A percentile compares a stretch with the other conserved stretches of the same genome.
These are phyloP conservation scores for Capsicum rhomboideum DNA, from an alignment of 257 asterid genomes.

Conservation along the genomic window DNA sequence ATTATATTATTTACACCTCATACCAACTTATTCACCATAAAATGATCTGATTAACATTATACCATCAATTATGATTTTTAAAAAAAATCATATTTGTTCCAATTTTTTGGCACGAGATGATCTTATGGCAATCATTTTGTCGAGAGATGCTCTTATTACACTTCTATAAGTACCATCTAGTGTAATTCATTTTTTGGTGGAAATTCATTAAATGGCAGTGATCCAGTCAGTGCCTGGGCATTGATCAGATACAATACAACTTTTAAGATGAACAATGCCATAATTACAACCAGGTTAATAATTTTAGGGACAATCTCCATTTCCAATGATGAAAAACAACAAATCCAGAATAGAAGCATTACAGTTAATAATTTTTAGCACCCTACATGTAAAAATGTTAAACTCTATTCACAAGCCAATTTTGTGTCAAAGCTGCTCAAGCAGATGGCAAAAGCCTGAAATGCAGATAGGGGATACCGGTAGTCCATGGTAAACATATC, in stretches of 20 bases:
- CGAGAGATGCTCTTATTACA: neutral
- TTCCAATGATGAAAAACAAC: slow-evolving; percentile 2
- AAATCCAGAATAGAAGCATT: slow-evolving; percentile 1
- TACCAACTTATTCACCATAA: too few species aligned
- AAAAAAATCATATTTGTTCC: too few species aligned
- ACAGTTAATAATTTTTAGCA: neutral
- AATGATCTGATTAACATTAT: too few species aligned
- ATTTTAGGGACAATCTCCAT: neutral
- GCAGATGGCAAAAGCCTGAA: slow-evolving; percentile 88
- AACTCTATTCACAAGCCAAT: slow-evolving; percentile 78
- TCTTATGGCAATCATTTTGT: neutral
- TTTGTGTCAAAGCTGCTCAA: slow-evolving; percentile 94
- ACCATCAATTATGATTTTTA: too few species aligned
- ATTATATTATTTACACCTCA: too few species aligned
- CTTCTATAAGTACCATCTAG: neutral
- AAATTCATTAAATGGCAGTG: neutral
- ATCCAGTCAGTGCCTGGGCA: neutral
- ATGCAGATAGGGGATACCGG: slow-evolving; percentile 77
- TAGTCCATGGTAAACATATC: slow-evolving; percentile 95
- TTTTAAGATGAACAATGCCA: neutral
- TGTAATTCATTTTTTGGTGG: neutral
- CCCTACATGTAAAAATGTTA: neutral
- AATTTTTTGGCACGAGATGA: too few species aligned
- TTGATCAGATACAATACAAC: neutral
- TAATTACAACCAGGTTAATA: neutral